phyloP scores from a whole-genome alignment of 2,329 filamentous ascomycete species.

The Fusarium continuum region DNA sequence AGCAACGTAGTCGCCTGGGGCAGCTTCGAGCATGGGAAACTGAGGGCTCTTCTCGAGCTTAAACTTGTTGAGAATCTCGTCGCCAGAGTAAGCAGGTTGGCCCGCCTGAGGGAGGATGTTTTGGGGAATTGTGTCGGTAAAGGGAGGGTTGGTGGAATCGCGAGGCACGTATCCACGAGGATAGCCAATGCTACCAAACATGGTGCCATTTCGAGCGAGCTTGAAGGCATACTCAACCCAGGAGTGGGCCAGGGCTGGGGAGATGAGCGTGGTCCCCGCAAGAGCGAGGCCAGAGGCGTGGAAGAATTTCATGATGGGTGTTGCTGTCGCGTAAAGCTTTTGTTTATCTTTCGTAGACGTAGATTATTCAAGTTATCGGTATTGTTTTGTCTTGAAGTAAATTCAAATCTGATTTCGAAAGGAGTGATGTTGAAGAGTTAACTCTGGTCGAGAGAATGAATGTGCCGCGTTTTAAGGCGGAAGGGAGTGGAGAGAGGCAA shows the following conservation, averaged over 20 bases:
- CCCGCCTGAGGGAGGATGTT: constrained; percentile 69
- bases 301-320: constrained; percentile 37
- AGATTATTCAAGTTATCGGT: constrained; percentile 3
- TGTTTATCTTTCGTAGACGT: constrained; percentile 1
- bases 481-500: constrained; percentile 31
- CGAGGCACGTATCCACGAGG: constrained; percentile 75
- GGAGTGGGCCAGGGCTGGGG: constrained; percentile 68
- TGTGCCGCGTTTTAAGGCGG: constrained; percentile 20
- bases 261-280: constrained; percentile 43
- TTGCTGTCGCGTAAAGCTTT: constrained; percentile 3
- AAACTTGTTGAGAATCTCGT: constrained; percentile 60
- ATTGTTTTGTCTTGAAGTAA: constrained; percentile 11
- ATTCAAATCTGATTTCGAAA: constrained; percentile 23
- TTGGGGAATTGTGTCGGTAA: constrained; percentile 66
- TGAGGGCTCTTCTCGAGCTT: constrained; percentile 52
- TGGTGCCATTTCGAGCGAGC: constrained; percentile 77
- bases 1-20: constrained; percentile 70
- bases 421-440: constrained; percentile 19
- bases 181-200: constrained; percentile 76
- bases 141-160: constrained; percentile 57
- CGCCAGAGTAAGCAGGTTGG: constrained; percentile 71
- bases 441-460: constrained; percentile 29
- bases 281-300: constrained; percentile 34
- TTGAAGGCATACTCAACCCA: constrained; percentile 83
- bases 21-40: constrained; percentile 69